These are phyloP conservation scores for Metrosideros polymorpha DNA, from an alignment of 441 rosid species.

Conservation along the genomic window DNA sequence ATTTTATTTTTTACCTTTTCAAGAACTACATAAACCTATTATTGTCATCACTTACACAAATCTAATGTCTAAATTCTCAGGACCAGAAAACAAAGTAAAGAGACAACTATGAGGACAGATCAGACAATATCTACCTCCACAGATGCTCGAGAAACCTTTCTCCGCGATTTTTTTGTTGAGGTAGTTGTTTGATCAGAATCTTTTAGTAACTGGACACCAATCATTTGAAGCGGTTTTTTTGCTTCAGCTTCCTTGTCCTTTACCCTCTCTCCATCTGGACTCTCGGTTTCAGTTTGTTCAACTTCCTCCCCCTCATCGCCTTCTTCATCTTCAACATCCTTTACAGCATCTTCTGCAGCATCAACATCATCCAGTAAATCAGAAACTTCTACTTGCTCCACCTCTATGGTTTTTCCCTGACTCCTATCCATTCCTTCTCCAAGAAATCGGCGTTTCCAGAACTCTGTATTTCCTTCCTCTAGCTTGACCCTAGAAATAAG, in stretches of 20 bases:
- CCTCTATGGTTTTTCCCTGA: conserved; percentile 37
- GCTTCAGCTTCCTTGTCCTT: conserved; percentile 77
- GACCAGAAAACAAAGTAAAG: not conserved
- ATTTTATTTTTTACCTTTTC: not conserved
- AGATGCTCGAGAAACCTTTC: conserved; percentile 45
- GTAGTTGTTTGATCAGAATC: conserved; percentile 53
- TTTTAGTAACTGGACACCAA: conserved; percentile 87
- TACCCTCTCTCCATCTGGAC: conserved; percentile 46
- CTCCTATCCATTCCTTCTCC: conserved; percentile 65
- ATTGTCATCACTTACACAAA: not conserved
- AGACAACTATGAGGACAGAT: not conserved
- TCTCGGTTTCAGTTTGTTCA: conserved; percentile 54
- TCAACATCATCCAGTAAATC: conserved; percentile 37
- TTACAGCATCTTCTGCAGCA: conserved; percentile 23
- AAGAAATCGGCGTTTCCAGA: conserved; percentile 91
- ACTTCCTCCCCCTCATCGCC: conserved; percentile 40
- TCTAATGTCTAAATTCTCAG: not conserved
- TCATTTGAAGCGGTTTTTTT: conserved; percentile 86
- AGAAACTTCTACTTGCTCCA: conserved; percentile 26
- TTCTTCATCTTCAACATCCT: conserved; percentile 45
- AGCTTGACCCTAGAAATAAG: conserved; percentile 76
- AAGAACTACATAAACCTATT: not conserved
- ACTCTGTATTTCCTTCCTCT: conserved; percentile 94
- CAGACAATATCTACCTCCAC: conserved; percentile 41
- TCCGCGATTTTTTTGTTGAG: conserved; percentile 54